phyloP scores from a whole-genome alignment of 257 asterid species.

The Nicotiana knightiana region DNA sequence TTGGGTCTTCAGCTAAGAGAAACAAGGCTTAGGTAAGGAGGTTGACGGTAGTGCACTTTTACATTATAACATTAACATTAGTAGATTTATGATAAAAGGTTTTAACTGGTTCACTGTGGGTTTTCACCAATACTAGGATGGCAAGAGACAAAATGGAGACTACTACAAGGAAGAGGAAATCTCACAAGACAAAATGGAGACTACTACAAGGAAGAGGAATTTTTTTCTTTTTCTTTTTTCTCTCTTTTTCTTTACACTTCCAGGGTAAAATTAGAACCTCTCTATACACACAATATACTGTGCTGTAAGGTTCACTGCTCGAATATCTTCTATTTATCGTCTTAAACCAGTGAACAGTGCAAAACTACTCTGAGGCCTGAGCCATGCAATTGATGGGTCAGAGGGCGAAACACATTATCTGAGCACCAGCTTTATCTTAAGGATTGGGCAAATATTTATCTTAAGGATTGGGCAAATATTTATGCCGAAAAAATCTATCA shows the following conservation, averaged over 20 bases:
- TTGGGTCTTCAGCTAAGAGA: neutral
- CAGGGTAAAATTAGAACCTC: conserved; percentile 1
- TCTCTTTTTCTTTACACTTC: neutral
- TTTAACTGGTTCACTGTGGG: neutral
- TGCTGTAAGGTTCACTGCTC: neutral
- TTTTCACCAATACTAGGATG: neutral
- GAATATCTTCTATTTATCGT: neutral
- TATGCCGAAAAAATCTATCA: conserved; percentile 1
- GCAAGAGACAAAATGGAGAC: neutral
- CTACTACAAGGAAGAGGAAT: neutral
- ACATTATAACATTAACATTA: neutral
- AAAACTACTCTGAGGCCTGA: neutral
- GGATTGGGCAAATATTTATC: neutral
- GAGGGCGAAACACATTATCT: neutral
- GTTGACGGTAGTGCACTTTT: neutral
- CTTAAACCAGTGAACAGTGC: neutral
- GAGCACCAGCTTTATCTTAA: neutral
- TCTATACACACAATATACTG: conserved; percentile 1
- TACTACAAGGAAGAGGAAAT: neutral
- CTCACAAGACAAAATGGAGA: neutral
- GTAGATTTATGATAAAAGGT: neutral
- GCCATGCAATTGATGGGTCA: neutral
- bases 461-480: neutral
- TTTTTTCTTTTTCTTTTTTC: neutral
- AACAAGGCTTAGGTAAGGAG: neutral